phyloP scores from a whole-genome alignment of 805 yeast genomes.

The Ogataea ganodermae region DNA sequence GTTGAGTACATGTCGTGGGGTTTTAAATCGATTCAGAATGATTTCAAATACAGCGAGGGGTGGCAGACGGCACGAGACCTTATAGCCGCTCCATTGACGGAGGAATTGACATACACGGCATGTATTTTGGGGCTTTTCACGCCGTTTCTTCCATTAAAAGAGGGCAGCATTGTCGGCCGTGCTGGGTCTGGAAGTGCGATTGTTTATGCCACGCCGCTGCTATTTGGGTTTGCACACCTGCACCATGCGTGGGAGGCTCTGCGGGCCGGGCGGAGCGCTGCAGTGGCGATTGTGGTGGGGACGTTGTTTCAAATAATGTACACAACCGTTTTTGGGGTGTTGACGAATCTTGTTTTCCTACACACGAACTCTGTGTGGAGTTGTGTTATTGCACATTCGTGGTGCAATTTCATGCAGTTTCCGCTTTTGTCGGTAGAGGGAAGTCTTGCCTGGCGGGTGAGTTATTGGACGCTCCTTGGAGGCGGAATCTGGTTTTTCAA shows the following conservation, averaged over 20 bases:
- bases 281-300: slow-evolving; percentile 37
- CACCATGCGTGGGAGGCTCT: slow-evolving; percentile 66
- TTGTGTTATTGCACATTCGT: slow-evolving; percentile 56
- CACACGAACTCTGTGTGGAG: slow-evolving; percentile 56
- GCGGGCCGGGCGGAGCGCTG: slow-evolving; percentile 27
- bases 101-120: slow-evolving; percentile 71
- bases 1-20: slow-evolving; percentile 36
- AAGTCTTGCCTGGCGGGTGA: slow-evolving; percentile 26
- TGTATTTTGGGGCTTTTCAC: slow-evolving; percentile 37
- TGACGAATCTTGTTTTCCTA: slow-evolving; percentile 59
- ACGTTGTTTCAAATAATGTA: slow-evolving; percentile 57
- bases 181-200: slow-evolving; percentile 13
- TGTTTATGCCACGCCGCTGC: slow-evolving; percentile 52
- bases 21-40: slow-evolving; percentile 3
- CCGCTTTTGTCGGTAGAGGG: slow-evolving; percentile 42
- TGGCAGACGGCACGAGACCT: slow-evolving; percentile 55
- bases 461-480: slow-evolving; percentile 43
- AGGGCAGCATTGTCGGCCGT: not conserved
- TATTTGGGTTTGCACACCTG: slow-evolving; percentile 77
- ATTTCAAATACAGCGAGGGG: slow-evolving; percentile 1
- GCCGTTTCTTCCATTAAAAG: slow-evolving; percentile 25
- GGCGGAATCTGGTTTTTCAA: slow-evolving; percentile 46
- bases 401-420: slow-evolving; percentile 72
- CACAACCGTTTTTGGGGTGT: slow-evolving; percentile 71
- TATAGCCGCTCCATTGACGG: slow-evolving; percentile 74